Percentiles rank a stretch among this genome's conserved stretches.
Conservation (phyloP, 352 stramenopile genomes). For the Globisporangium parvum region DNA sequence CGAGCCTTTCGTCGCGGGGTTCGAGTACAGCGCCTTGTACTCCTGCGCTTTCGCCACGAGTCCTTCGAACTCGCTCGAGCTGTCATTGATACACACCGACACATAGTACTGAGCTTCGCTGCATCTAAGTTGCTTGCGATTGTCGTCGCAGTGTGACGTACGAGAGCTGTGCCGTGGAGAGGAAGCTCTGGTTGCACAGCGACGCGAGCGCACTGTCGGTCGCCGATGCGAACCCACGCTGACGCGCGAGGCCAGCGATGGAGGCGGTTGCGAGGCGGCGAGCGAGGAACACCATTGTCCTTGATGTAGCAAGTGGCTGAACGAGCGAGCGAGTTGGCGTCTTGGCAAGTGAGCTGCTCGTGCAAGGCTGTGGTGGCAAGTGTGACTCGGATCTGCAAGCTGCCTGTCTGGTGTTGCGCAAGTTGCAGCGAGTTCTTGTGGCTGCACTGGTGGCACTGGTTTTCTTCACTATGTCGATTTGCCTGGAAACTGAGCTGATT, state of each 20-base stretch:
- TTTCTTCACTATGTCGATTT: too few relatives aligned
- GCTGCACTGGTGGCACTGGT: too few relatives aligned
- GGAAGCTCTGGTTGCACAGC: constrained; percentile 61
- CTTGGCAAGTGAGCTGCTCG: too few relatives aligned
- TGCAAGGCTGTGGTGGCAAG: too few relatives aligned
- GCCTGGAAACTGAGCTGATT: too few relatives aligned
- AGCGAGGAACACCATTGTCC: constrained; percentile 8
- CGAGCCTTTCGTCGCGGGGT: constrained; percentile 42
- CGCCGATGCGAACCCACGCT: constrained; percentile 5
- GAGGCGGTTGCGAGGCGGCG: constrained; percentile 1
- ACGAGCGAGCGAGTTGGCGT: too few relatives aligned
- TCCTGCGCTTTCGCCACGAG: constrained; percentile 65
- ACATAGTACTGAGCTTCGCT: not conserved
- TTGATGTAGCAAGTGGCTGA: not conserved
- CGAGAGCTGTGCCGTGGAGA: constrained; percentile 66
- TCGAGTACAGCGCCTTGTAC: constrained; percentile 62
- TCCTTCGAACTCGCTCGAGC: constrained; percentile 33
- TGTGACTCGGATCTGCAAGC: too few relatives aligned
- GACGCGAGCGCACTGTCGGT: constrained; percentile 25
- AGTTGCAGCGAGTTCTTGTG: too few relatives aligned
- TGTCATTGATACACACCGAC: not conserved
- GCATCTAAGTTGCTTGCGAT: not conserved
- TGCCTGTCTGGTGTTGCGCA: too few relatives aligned
- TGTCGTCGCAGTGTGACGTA: constrained; percentile 5
- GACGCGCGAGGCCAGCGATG: not conserved